Conservation (phyloP, 805 yeast genomes). For the Priceomyces carsonii region DNA sequence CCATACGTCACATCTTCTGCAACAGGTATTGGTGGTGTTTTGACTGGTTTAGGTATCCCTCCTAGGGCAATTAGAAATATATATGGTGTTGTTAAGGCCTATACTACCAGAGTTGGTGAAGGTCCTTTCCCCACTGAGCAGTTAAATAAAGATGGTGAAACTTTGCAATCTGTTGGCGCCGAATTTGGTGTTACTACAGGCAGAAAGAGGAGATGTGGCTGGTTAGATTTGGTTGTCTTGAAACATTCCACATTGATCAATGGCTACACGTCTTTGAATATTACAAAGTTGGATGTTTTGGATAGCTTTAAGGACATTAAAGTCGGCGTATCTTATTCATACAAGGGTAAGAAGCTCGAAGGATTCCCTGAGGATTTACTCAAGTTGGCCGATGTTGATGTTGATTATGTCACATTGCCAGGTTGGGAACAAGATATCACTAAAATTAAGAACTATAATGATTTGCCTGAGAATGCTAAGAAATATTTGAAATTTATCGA, state of each 20-base stretch:
- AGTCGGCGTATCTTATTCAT: slow-evolving; percentile 81
- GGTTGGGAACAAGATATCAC: slow-evolving; percentile 94
- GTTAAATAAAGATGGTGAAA: slow-evolving; percentile 81
- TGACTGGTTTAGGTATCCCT: slow-evolving; percentile 96
- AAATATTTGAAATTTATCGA: slow-evolving; percentile 84
- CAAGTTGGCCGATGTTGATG: slow-evolving; percentile 84
- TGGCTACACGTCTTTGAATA: slow-evolving; percentile 92
- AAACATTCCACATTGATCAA: slow-evolving; percentile 89
- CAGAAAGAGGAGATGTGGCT: slow-evolving; percentile 98
- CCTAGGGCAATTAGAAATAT: slow-evolving; percentile 78
- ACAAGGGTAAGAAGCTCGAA: slow-evolving; percentile 72
- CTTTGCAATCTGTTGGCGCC: slow-evolving; percentile 87
- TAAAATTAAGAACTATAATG: slow-evolving; percentile 62
- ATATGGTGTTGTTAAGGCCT: slow-evolving; percentile 97
- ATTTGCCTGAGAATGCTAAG: slow-evolving; percentile 86
- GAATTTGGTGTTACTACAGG: slow-evolving; percentile 99
- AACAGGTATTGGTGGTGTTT: slow-evolving; percentile 97
- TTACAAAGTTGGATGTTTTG: slow-evolving; percentile 93
- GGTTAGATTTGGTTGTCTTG: slow-evolving; percentile 95
- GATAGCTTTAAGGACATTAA: slow-evolving; percentile 87
- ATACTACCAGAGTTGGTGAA: slow-evolving; percentile 98
- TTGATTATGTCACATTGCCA: slow-evolving; percentile 85
- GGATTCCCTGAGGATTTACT: slow-evolving; percentile 92
- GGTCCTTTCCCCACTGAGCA: slow-evolving; percentile 99
- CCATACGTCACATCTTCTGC: slow-evolving; percentile 95